Conservation (phyloP, 2,329 filamentous ascomycete species). For the Aspergillus sp. region DNA sequence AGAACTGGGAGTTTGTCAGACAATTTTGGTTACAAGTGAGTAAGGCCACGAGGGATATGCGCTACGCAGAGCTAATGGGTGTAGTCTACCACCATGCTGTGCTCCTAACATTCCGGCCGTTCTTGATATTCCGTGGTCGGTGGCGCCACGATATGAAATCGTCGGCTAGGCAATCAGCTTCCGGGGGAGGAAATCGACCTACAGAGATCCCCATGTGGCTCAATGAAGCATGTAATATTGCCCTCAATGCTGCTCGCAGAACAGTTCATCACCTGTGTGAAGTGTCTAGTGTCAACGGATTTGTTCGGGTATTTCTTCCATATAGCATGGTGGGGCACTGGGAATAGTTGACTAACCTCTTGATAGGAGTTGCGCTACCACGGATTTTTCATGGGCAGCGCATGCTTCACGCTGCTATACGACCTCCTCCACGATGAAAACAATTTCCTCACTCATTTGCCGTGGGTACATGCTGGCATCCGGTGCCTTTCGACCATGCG, state of each 20-base stretch:
- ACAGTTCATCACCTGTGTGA: conserved; percentile 39
- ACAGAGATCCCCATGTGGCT: conserved; percentile 34
- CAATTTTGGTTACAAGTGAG: conserved; percentile 38
- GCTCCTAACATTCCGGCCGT: conserved; percentile 41
- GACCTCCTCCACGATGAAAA: conserved; percentile 39
- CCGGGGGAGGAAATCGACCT: conserved; percentile 9
- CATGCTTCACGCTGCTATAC: conserved; percentile 39
- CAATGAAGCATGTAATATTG: conserved; percentile 41
- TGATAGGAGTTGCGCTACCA: conserved; percentile 42
- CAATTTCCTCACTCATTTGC: conserved; percentile 34
- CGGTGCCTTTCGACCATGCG: conserved; percentile 35
- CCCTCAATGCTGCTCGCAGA: conserved; percentile 37
- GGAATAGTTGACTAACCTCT: neutral
- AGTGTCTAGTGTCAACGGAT: conserved; percentile 35
- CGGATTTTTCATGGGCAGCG: conserved; percentile 40
- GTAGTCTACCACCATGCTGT: conserved; percentile 43
- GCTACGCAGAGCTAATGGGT: neutral
- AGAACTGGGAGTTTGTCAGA: conserved; percentile 37
- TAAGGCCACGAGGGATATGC: neutral
- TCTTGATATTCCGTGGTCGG: conserved; percentile 41
- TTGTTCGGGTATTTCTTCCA: conserved; percentile 31
- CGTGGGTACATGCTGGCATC: conserved; percentile 38
- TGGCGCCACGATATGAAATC: conserved; percentile 29
- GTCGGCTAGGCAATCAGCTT: conserved; percentile 4
- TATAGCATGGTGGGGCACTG: too few relatives aligned